These are phyloP conservation scores for Remersonia thermophila DNA, from an alignment of 2,329 filamentous ascomycete species.

Conservation along the genomic window DNA sequence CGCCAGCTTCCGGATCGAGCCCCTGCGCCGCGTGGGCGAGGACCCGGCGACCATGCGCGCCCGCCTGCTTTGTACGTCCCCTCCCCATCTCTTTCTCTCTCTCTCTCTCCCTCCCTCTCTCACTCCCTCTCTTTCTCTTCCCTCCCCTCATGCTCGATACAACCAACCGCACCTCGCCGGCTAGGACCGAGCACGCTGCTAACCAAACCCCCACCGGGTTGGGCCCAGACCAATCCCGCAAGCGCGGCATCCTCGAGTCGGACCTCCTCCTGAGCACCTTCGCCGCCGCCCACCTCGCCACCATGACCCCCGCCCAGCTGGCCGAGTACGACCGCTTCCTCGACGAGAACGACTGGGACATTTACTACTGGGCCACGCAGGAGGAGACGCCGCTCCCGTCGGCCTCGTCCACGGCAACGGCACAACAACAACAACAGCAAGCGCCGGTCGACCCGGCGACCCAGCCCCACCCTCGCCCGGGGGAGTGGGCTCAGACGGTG, in stretches of 20 bases:
- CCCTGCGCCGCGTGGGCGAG: slow-evolving; percentile 74
- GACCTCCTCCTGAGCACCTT: slow-evolving; percentile 96
- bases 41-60: slow-evolving; percentile 78
- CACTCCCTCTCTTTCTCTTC: too few species aligned
- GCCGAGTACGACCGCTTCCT: slow-evolving; percentile 82
- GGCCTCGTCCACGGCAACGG: background rate
- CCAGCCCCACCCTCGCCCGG: slow-evolving; percentile 30
- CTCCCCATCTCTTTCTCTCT: slow-evolving; percentile 2
- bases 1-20: slow-evolving; percentile 76
- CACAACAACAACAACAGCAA: slow-evolving; percentile 22
- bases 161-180: too few species aligned
- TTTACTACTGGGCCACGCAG: slow-evolving; percentile 99
- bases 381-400: background rate
- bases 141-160: slow-evolving; percentile 2
- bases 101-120: slow-evolving; percentile 2
- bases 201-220: too few species aligned
- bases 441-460: slow-evolving; percentile 15
- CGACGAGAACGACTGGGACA: slow-evolving; percentile 99
- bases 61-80: slow-evolving; percentile 53
- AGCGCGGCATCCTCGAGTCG: slow-evolving; percentile 88
- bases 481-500: slow-evolving; percentile 94
- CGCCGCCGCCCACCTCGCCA: slow-evolving; percentile 62
- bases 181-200: too few species aligned
- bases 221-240: slow-evolving; percentile 80
- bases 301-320: slow-evolving; percentile 63